Conservation (phyloP, 768 basidiomycete genomes). For the Pulveroboletus sp. region DNA sequence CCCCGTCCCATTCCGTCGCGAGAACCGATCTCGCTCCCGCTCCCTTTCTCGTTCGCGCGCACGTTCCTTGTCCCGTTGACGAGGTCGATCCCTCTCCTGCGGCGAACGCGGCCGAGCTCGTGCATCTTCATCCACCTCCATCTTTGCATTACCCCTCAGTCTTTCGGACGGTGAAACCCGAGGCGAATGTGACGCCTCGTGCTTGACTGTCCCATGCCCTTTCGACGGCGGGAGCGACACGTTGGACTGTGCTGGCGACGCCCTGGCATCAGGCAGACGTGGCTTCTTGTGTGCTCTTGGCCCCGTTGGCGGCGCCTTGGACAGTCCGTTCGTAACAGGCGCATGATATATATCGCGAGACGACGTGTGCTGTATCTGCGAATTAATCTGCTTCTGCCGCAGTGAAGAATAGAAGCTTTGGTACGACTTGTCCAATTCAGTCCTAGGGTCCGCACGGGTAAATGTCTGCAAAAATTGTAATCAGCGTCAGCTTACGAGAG, state of each 20-base stretch:
- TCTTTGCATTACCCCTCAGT: slow-evolving; percentile 35
- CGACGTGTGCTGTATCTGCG: slow-evolving; percentile 31
- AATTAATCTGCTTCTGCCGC: slow-evolving; percentile 38
- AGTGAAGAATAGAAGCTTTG: slow-evolving; percentile 51
- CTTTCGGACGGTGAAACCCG: slow-evolving; percentile 28
- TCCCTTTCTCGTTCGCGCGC: slow-evolving; percentile 36
- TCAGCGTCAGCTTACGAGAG: slow-evolving; percentile 60
- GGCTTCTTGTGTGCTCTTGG: slow-evolving; percentile 81
- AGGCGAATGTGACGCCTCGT: slow-evolving; percentile 30
- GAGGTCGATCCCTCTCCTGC: slow-evolving; percentile 35
- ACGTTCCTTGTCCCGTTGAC: slow-evolving; percentile 34
- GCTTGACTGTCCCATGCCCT: slow-evolving; percentile 17
- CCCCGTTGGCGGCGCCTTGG: slow-evolving; percentile 69
- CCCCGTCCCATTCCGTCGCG: slow-evolving; percentile 43
- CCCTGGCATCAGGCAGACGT: slow-evolving; percentile 57
- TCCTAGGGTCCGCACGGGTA: slow-evolving; percentile 39
- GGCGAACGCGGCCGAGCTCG: slow-evolving; percentile 43
- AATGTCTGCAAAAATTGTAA: slow-evolving; percentile 9
- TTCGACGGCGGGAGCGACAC: slow-evolving; percentile 29
- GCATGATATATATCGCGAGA: slow-evolving; percentile 46
- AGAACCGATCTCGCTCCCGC: slow-evolving; percentile 37
- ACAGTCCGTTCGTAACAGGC: slow-evolving; percentile 32
- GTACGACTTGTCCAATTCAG: slow-evolving; percentile 76
- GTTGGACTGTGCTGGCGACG: slow-evolving; percentile 33
- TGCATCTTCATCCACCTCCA: slow-evolving; percentile 58